Percentiles rank a stretch among this genome's conserved stretches.
Conservation (phyloP, 2,329 filamentous ascomycete genomes). For the Orbilia brochopaga region DNA sequence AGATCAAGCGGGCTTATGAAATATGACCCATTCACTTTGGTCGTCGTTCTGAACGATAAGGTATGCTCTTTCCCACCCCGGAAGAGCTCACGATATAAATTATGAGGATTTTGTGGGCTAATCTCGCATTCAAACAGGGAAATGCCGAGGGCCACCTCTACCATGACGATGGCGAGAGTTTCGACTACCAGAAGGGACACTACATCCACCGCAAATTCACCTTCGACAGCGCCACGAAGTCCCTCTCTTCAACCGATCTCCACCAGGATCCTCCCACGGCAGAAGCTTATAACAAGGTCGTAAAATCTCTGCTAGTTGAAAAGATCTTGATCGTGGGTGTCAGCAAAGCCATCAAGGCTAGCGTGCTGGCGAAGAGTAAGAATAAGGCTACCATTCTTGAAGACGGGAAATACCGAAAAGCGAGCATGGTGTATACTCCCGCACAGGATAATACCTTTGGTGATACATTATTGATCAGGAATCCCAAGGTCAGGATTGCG, state of each 20-base stretch:
- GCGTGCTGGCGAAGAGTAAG: slow-evolving; percentile 74
- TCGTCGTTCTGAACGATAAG: slow-evolving; percentile 72
- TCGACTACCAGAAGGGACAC: slow-evolving; percentile 81
- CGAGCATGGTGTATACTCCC: slow-evolving; percentile 68
- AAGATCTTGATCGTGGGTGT: slow-evolving; percentile 78
- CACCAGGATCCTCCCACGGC: slow-evolving; percentile 59
- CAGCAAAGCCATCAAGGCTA: slow-evolving; percentile 20
- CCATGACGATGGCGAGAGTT: slow-evolving; percentile 90
- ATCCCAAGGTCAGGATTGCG: slow-evolving; percentile 67
- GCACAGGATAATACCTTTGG: slow-evolving; percentile 63
- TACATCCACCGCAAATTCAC: slow-evolving; percentile 85
- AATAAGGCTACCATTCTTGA: slow-evolving; percentile 66
- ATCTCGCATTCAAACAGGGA: slow-evolving; percentile 57
- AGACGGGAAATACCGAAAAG: slow-evolving; percentile 64
- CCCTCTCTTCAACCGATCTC: slow-evolving; percentile 73
- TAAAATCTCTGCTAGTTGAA: slow-evolving; percentile 78
- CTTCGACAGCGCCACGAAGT: slow-evolving; percentile 64
- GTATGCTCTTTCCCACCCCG: slow-evolving; percentile 59
- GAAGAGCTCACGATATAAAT: not conserved
- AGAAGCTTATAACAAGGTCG: slow-evolving; percentile 74
- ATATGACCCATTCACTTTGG: slow-evolving; percentile 91
- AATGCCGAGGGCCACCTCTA: slow-evolving; percentile 81
- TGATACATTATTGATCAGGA: slow-evolving; percentile 65
- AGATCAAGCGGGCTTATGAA: slow-evolving; percentile 80
- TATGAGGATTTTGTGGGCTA: not conserved